Evolutionary conservation across 306 rosid species (phyloP), one percentile per base, ranked within the genome.

Genomic region (Betula pendula): DNA sequence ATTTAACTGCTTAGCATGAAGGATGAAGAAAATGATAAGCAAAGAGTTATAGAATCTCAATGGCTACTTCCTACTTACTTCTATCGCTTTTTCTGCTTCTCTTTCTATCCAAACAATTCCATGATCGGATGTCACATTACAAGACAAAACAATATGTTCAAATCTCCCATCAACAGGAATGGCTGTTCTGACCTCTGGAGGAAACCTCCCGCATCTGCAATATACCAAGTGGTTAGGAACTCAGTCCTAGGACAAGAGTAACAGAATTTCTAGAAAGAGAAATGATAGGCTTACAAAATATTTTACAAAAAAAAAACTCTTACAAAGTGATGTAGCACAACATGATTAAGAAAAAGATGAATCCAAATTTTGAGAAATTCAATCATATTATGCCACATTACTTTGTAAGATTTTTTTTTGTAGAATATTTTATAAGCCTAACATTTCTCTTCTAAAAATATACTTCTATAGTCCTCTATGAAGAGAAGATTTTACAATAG

Each of bases 151-250:
- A 58, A 95, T 95, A 83, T 92, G 98, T 88, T 95, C 98, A 84
- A 95, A 95, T 88, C 98, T 90, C 81, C 97, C 98, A n/a, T 95
- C 98, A 74, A 95, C 98, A 10, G 98, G 98, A 89, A 95, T 90
- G 59, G 97, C 98, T 19, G 98, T 92, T 82, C 97, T 89, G 72
- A 95, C 89, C 78, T 90, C 97, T 17, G 98, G 98, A 81, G 98
- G 98, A 88, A 81, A 95, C 87, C 98, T 90, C 78, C 97, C 98
- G 79, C 98, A 95, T 83, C 98, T 95, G 91, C 70, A 31, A 75
- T 75, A 74, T 70, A 77, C 58, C 78, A 82, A 81, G 71, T 51
- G 79, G 71, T 22, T 19, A 81, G 66, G 45, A 75, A 78, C 22
- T 75, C 69, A 68, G 77, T 52, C 60, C 49, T 76, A 73, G 44